Base-by-base conservation (phyloP, 108 stramenopile genomes). In the Mayamaea pseudoterrestris region DNA sequence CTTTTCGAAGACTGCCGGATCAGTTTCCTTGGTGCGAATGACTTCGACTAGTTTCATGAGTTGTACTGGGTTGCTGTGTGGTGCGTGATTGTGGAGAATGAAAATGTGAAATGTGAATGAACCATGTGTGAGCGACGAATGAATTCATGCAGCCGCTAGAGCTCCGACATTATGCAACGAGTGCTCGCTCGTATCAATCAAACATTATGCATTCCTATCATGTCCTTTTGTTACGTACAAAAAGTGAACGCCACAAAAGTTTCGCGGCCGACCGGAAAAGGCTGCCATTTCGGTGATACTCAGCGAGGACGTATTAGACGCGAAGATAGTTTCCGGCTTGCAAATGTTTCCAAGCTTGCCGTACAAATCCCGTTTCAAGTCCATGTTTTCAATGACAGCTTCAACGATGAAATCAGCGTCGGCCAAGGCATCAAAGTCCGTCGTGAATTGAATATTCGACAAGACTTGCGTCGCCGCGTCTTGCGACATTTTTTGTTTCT, bases 41-140 rank as follows among this genome's bases (percentile, higher is more conserved):
- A 99, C 95, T 63, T 99, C 98, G 6, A 97, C 94, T 13, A 99
- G 67, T 64, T 92, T 91, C 94, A 95, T 93, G 20, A 95, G 58
- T 57, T 95, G 90, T 27, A 98, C 98, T 2, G 98, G 98, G 56
- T 99, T 99, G 81, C n/a, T n/a, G n/a, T n/a, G n/a, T n/a, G n/a
- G n/a, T n/a, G n/a, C n/a, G n/a, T n/a, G n/a, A n/a, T n/a, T n/a
- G n/a, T n/a, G n/a, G n/a, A n/a, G n/a, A n/a, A n/a, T n/a, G n/a
- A n/a, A n/a, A n/a, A n/a, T n/a, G n/a, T n/a, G n/a, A n/a, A n/a
- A n/a, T n/a, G n/a, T n/a, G n/a, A n/a, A n/a, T n/a, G n/a, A n/a
- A n/a, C n/a, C n/a, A n/a, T n/a, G n/a, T n/a, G n/a, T n/a, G n/a
- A n/a, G n/a, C n/a, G n/a, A n/a, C n/a, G n/a, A n/a, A n/a, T n/a